Evolutionary conservation across 2,329 filamentous ascomycete species (phyloP).

Genomic region (Pseudogymnoascus sp.): DNA sequence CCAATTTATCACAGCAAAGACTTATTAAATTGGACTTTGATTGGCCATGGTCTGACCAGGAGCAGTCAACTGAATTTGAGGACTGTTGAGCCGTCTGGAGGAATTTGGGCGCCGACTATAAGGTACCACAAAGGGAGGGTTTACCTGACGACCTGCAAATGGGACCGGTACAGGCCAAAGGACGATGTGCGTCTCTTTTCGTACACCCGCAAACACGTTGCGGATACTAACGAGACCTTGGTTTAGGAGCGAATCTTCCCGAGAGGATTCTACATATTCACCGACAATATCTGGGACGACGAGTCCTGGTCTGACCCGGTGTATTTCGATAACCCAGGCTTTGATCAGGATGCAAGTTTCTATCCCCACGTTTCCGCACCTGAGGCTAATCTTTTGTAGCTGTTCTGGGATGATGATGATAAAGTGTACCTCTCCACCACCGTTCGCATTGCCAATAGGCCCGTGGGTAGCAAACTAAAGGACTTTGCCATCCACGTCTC

Average conservation of each 20-base stretch:
- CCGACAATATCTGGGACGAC: slow-evolving; percentile 40
- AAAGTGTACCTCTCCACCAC: slow-evolving; percentile 42
- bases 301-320: slow-evolving; percentile 45
- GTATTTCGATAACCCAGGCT: slow-evolving; percentile 47
- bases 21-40: slow-evolving; percentile 45
- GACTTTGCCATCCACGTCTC: slow-evolving; percentile 46
- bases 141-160: slow-evolving; percentile 41
- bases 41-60: slow-evolving; percentile 44
- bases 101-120: slow-evolving; percentile 42
- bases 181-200: slow-evolving; percentile 38
- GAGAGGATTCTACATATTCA: slow-evolving; percentile 37
- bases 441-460: slow-evolving; percentile 27
- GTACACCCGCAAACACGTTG: background rate
- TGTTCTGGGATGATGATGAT: slow-evolving; percentile 44
- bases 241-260: slow-evolving; percentile 19
- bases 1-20: slow-evolving; percentile 52
- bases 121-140: slow-evolving; percentile 38
- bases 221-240: background rate
- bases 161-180: slow-evolving; percentile 37
- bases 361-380: background rate
- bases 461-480: slow-evolving; percentile 34
- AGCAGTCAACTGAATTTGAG: slow-evolving; percentile 45
- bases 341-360: slow-evolving; percentile 45
- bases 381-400: slow-evolving; percentile 11
- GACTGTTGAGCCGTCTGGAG: slow-evolving; percentile 44